Evolutionary conservation across 257 asterid genomes (phyloP).

Genomic region (Penstemon eatonii): DNA sequence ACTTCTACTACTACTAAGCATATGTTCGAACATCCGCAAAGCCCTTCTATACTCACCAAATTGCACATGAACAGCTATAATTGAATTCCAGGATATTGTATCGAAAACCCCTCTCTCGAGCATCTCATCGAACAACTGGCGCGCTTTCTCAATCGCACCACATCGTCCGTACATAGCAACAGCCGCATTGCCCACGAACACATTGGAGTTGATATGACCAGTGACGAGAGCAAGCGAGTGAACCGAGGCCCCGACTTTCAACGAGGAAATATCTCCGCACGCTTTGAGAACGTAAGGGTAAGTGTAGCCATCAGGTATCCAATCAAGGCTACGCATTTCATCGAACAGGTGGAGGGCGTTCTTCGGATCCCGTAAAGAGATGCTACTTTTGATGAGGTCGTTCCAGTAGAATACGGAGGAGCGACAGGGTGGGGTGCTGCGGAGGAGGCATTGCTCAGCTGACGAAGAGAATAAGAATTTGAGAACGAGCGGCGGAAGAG

Average conservation of each 20-base stretch:
- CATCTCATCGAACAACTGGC: constrained; percentile 62
- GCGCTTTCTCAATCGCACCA: constrained; percentile 50
- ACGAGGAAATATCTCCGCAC: constrained; percentile 47
- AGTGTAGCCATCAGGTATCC: constrained; percentile 75
- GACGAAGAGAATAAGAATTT: constrained; percentile 34
- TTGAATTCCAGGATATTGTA: constrained; percentile 79
- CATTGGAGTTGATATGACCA: constrained; percentile 55
- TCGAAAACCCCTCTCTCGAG: constrained; percentile 51
- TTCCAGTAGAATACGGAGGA: constrained; percentile 69
- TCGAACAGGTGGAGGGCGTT: constrained; percentile 51
- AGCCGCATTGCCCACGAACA: constrained; percentile 73
- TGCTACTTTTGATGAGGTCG: constrained; percentile 53
- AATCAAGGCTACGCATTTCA: constrained; percentile 62
- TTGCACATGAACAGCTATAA: constrained; percentile 55
- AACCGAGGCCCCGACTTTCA: constrained; percentile 45
- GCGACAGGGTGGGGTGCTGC: constrained; percentile 39
- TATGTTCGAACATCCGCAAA: constrained; percentile 48
- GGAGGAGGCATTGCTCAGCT: constrained; percentile 43
- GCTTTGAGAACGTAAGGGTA: constrained; percentile 73
- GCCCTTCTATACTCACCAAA: constrained; percentile 45
- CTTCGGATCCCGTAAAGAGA: constrained; percentile 32
- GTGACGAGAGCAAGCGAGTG: constrained; percentile 53
- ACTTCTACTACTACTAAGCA: constrained; percentile 40
- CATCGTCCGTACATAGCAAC: constrained; percentile 76
- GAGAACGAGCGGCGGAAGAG: constrained; percentile 27